Percentiles rank a stretch among this genome's conserved stretches.
These are phyloP conservation scores for Leptographium lundbergii DNA, from an alignment of 2,329 filamentous ascomycete species.

Conservation along the genomic window DNA sequence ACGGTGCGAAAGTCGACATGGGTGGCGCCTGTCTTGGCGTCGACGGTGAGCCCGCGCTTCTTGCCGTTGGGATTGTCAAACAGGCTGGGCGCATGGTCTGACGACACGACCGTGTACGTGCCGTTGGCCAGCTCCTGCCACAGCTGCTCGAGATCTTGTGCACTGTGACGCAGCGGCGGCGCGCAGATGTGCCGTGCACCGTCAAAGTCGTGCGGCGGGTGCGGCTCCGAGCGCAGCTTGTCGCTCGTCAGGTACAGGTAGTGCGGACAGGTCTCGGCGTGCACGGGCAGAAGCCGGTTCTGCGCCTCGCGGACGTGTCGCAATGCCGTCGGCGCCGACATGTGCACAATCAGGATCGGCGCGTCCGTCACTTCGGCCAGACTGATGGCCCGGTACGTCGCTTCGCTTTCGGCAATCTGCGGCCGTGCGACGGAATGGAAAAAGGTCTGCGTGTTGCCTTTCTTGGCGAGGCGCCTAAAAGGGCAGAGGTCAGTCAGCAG, in stretches of 20 bases:
- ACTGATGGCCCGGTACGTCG: conserved; percentile 34
- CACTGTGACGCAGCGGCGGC: conserved; percentile 31
- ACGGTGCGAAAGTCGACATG: conserved; percentile 33
- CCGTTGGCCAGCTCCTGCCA: conserved; percentile 38
- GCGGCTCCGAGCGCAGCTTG: conserved; percentile 14
- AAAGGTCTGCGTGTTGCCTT: conserved; percentile 22
- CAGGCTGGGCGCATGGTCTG: conserved; percentile 32
- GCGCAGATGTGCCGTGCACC: conserved; percentile 40
- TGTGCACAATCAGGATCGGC: conserved; percentile 41
- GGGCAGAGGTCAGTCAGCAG: not conserved
- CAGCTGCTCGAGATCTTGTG: conserved; percentile 34
- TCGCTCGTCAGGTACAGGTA: conserved; percentile 40
- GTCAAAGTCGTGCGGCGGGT: conserved; percentile 4
- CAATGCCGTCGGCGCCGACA: conserved; percentile 33
- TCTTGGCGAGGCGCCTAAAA: conserved; percentile 14
- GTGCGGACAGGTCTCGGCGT: conserved; percentile 45
- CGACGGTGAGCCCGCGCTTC: conserved; percentile 10
- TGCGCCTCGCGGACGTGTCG: conserved; percentile 36
- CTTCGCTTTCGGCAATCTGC: conserved; percentile 33
- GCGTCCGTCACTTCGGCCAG: conserved; percentile 35
- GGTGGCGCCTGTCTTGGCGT: not conserved
- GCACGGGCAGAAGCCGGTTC: conserved; percentile 34
- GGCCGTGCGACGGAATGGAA: conserved; percentile 33
- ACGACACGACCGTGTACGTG: conserved; percentile 41
- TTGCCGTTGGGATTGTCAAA: conserved; percentile 29